phyloP scores from a whole-genome alignment of 1,139 yeast species.

The Zhuliangozyma blackwelliae region DNA sequence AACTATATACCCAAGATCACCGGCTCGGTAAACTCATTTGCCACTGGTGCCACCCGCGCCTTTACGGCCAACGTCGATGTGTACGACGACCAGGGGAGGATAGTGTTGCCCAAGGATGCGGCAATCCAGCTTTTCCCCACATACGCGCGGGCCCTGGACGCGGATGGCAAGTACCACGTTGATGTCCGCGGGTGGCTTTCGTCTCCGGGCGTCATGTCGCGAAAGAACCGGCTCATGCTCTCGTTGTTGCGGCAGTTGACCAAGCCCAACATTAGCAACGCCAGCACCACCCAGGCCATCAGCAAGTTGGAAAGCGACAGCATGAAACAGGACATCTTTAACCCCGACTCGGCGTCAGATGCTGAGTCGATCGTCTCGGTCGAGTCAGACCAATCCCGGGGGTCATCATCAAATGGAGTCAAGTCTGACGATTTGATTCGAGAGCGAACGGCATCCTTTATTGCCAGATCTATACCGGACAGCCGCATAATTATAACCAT shows the following conservation, averaged over 20 bases:
- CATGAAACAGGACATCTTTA: constrained; percentile 25
- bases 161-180: constrained; percentile 41
- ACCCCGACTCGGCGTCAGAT: constrained; percentile 13
- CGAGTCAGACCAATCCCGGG: constrained; percentile 3
- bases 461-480: constrained; percentile 54
- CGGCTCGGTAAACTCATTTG: constrained; percentile 45
- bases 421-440: constrained; percentile 38
- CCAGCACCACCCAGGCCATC: constrained; percentile 22
- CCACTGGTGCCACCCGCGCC: constrained; percentile 42
- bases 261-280: constrained; percentile 29
- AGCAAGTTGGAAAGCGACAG: constrained; percentile 26
- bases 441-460: constrained; percentile 56
- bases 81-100: constrained; percentile 30
- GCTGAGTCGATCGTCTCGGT: constrained; percentile 15
- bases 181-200: constrained; percentile 72
- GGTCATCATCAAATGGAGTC: constrained; percentile 3
- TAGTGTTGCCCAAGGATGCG: constrained; percentile 36
- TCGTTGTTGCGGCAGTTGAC: constrained; percentile 71
- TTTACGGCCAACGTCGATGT: constrained; percentile 26
- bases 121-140: constrained; percentile 54
- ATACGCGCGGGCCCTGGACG: constrained; percentile 53
- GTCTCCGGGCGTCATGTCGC: constrained; percentile 64
- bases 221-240: constrained; percentile 66
- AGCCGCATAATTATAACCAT: constrained; percentile 49
- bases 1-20: constrained; percentile 52